Base-by-base conservation (phyloP, 352 stramenopile genomes). In the Phytopythium mirpurense region DNA sequence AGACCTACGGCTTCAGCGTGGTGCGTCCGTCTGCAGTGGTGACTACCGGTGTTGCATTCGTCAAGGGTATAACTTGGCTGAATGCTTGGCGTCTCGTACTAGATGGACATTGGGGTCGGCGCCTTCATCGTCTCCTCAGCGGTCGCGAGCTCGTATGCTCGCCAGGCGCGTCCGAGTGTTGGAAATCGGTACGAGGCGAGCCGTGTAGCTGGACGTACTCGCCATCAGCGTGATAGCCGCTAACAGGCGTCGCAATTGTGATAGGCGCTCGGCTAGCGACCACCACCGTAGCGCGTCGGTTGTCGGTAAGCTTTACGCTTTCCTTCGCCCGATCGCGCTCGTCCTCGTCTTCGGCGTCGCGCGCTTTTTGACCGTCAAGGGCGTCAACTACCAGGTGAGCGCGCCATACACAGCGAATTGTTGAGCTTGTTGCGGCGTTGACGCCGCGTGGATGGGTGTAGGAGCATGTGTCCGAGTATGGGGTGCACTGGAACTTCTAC, bases 401-500 rank as follows among this genome's bases (percentile, higher is more conserved):
- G 15, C 5, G 48, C 19, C 51, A 21, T 47, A 8, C n/a, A 32
- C 8, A 29, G 23, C 21, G 35, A 5, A 31, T 46, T 18, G 6
- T 44, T 4, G 34, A 16, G 21, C 38, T 21, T 24, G 14, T 40
- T 3, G 14, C 52, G 5, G 29, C 29, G 5, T 21, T 48, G n/a
- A 46, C 8, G 51, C 14, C 44, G 35, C 48, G 21, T 48, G 32
- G 9, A 62, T 12, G 15, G 2, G 12, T 15, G 12, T 23, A 96
- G 72, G 87, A 98, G 54, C 96, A 99, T 58, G 94, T 98, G 40
- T 96, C 83, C 6, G 97, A 99, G 73, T 99, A 99, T 68, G 97
- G 97, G 31, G 87, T 99, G 19, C 97, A 99, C 72, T 99, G 97
- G 97, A 99, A 99, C 73, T 99, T 99, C 63, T 99, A 99, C 75